These are phyloP conservation scores for Boletus sp. DNA, from an alignment of 1,284 basidiomycete species.

Conservation along the genomic window DNA sequence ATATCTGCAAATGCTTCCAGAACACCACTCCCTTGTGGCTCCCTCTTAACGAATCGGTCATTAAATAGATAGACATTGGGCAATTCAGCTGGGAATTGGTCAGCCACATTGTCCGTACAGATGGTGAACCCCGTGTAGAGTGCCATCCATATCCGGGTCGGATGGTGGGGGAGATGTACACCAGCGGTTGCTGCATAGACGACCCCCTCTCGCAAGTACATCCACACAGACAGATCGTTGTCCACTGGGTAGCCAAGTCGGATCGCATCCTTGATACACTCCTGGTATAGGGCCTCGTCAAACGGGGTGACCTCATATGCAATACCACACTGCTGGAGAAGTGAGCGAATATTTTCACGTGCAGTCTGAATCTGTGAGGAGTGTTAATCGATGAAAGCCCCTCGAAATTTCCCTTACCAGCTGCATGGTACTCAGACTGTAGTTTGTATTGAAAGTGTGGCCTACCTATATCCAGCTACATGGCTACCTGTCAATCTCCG, in stretches of 20 bases:
- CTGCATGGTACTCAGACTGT: slow-evolving; percentile 6
- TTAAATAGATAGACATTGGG: slow-evolving; percentile 30
- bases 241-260: slow-evolving; percentile 20
- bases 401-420: slow-evolving; percentile 6
- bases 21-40: slow-evolving; percentile 22
- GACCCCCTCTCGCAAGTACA: slow-evolving; percentile 18
- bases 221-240: slow-evolving; percentile 12
- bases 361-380: slow-evolving; percentile 9
- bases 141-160: slow-evolving; percentile 26
- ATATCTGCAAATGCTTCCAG: slow-evolving; percentile 32
- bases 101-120: slow-evolving; percentile 33
- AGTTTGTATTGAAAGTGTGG: background rate
- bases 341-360: slow-evolving; percentile 15
- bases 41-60: slow-evolving; percentile 21
- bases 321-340: slow-evolving; percentile 20
- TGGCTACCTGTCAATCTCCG: background rate
- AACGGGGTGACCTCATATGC: slow-evolving; percentile 17
- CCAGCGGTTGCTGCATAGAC: slow-evolving; percentile 18
- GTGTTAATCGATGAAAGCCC: background rate
- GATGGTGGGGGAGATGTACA: slow-evolving; percentile 14
- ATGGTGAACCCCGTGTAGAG: slow-evolving; percentile 33
- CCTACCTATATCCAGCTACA: slow-evolving; percentile 11
- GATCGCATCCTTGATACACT: slow-evolving; percentile 20
- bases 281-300: slow-evolving; percentile 15
- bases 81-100: slow-evolving; percentile 16